Evolutionary conservation across 257 asterid species (phyloP).

Genomic region (Prunella vulgaris): DNA sequence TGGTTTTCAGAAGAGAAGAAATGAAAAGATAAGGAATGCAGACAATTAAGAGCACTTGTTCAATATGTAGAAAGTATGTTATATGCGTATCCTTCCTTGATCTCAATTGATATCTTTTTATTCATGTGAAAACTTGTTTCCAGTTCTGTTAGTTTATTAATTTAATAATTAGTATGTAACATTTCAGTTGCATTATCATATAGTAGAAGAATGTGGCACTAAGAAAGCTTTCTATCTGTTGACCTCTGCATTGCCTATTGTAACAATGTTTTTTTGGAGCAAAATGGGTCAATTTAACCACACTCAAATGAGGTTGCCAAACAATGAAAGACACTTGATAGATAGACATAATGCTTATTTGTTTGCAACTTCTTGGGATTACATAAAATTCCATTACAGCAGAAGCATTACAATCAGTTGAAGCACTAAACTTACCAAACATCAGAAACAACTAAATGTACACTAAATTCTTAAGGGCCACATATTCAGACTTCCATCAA

Average conservation of each 20-base stretch:
- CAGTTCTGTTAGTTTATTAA: not conserved
- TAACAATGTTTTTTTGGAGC: not conserved
- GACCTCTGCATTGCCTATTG: slow-evolving; percentile 2
- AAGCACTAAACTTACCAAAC: too few relatives aligned
- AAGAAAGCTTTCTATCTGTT: not conserved
- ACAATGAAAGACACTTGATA: not conserved
- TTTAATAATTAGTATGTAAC: not conserved
- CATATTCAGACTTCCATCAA: too few relatives aligned
- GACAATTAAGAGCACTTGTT: slow-evolving; percentile 74
- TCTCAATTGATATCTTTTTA: slow-evolving; percentile 2
- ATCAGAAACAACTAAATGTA: too few relatives aligned
- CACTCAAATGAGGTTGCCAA: slow-evolving; percentile 1
- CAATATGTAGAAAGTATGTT: slow-evolving; percentile 83
- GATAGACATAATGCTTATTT: slow-evolving; percentile 4
- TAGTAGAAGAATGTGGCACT: not conserved
- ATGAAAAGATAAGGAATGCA: slow-evolving; percentile 66
- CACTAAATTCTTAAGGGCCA: too few relatives aligned
- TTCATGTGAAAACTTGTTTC: slow-evolving; percentile 10
- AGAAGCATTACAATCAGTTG: too few relatives aligned
- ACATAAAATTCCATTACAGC: too few relatives aligned
- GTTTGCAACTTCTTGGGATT: not conserved
- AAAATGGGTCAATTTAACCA: not conserved
- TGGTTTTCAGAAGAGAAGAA: slow-evolving; percentile 65
- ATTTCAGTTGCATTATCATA: not conserved
- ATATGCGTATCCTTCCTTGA: slow-evolving; percentile 13